These are phyloP conservation scores for Carex myosuroides DNA, from an alignment of 176 grass and related monocot genomes.

Conservation along the genomic window DNA sequence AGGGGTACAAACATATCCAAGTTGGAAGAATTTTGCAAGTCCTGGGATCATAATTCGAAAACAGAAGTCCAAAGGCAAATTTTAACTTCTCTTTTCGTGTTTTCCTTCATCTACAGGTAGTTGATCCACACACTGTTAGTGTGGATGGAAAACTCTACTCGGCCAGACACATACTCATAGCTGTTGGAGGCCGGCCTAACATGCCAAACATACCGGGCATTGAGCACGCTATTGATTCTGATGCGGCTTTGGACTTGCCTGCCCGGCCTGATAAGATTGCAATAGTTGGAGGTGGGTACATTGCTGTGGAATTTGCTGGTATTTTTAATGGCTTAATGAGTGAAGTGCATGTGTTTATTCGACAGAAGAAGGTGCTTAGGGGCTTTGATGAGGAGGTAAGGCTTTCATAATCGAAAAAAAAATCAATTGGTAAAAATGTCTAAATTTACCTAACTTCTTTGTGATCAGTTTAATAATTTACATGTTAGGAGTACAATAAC, in stretches of 20 bases:
- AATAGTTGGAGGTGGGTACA: constrained; percentile 75
- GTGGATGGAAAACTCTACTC: constrained; percentile 63
- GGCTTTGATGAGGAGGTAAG: constrained; percentile 82
- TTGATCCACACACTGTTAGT: constrained; percentile 60
- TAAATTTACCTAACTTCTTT: neutral
- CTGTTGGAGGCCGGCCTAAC: constrained; percentile 52
- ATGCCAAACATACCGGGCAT: constrained; percentile 64
- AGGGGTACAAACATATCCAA: neutral
- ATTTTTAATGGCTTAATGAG: constrained; percentile 76
- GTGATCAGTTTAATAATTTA: neutral
- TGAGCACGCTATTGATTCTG: constrained; percentile 68
- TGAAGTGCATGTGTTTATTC: constrained; percentile 77
- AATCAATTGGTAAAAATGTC: neutral
- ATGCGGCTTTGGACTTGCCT: constrained; percentile 55
- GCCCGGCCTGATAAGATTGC: constrained; percentile 59
- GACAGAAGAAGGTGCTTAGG: constrained; percentile 66
- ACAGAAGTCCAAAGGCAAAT: neutral
- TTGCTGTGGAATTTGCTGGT: constrained; percentile 74
- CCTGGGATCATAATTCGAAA: neutral
- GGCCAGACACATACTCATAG: constrained; percentile 58
- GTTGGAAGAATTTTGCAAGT: neutral
- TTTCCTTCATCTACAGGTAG: constrained; percentile 41
- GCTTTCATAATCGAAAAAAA: neutral
- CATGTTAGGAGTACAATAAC: neutral
- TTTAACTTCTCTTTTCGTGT: neutral